Conservation (phyloP, 176 grass and related monocot genomes). For the Areca catechu region DNA sequence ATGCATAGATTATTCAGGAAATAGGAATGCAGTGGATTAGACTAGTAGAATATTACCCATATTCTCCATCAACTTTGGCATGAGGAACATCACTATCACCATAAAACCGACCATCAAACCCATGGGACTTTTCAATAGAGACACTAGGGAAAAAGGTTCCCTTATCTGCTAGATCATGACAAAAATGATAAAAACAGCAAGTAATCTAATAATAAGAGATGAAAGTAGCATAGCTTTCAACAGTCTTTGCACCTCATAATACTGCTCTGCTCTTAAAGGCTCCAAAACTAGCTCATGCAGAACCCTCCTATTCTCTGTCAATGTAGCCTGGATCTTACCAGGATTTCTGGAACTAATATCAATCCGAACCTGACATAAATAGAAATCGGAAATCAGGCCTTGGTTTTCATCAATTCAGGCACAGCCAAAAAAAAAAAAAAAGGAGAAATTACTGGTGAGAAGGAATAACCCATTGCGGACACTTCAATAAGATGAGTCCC, state of each 20-base stretch:
- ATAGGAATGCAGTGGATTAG: too few species aligned
- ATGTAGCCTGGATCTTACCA: constrained; percentile 92
- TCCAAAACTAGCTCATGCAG: constrained; percentile 91
- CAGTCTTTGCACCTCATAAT: constrained; percentile 60
- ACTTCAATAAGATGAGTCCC: constrained; percentile 97
- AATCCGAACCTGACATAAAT: constrained; percentile 56
- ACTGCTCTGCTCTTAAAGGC: constrained; percentile 78
- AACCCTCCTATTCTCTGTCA: constrained; percentile 74
- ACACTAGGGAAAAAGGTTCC: constrained; percentile 81
- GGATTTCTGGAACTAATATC: constrained; percentile 96
- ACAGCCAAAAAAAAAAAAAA: constrained; percentile 6
- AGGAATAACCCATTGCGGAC: constrained; percentile 73
- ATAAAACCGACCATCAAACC: constrained; percentile 92
- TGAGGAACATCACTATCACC: constrained; percentile 73
- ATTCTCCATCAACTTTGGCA: constrained; percentile 96
- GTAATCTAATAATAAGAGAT: not conserved
- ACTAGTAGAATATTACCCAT: constrained; percentile 15
- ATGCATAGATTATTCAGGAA: too few species aligned
- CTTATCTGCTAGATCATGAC: constrained; percentile 42
- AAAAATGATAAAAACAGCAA: not conserved
- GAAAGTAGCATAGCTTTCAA: constrained; percentile 7
- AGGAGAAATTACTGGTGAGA: constrained; percentile 67
- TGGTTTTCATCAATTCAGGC: not conserved
- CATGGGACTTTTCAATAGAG: constrained; percentile 96
- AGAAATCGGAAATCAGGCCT: constrained; percentile 6